A percentile compares a stretch with the other conserved stretches of the same genome.
Evolutionary conservation across 1,284 basidiomycete genomes (phyloP).

Genomic region (Cutaneotrichosporon sp.): DNA sequence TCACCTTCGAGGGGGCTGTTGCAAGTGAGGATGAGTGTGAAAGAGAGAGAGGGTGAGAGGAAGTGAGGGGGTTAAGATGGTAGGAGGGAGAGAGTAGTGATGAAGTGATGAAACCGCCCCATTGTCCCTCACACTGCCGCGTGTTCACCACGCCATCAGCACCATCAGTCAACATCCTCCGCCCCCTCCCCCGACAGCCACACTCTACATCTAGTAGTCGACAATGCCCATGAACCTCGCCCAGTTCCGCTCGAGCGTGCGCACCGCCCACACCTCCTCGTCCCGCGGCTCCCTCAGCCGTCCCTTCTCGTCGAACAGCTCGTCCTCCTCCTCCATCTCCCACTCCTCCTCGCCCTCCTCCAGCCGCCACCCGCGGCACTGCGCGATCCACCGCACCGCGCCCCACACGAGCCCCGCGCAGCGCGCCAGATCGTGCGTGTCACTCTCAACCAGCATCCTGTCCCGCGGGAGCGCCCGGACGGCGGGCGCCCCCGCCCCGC

Average conservation of each 20-base stretch:
- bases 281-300: constrained; percentile 9
- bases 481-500: constrained; percentile 39
- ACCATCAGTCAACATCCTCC: neutral
- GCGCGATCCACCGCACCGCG: constrained; percentile 44
- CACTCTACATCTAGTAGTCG: constrained; percentile 4
- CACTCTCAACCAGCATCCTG: constrained; percentile 54
- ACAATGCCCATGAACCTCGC: constrained; percentile 43
- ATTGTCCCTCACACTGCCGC: no score
- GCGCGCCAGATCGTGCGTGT: constrained; percentile 46
- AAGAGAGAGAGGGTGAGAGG: no score
- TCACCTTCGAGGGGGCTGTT: no score
- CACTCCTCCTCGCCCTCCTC: constrained; percentile 37
- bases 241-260: constrained; percentile 53
- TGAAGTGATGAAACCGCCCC: no score
- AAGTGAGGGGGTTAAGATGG: no score
- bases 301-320: constrained; percentile 24
- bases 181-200: no score
- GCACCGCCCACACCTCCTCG: constrained; percentile 37
- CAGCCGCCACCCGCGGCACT: constrained; percentile 43
- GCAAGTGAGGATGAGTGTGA: no score
- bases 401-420: constrained; percentile 46
- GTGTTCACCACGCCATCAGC: no score
- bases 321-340: constrained; percentile 30
- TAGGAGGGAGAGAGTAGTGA: no score
- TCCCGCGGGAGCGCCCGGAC: constrained; percentile 45